Evolutionary conservation across 2,329 filamentous ascomycete genomes (phyloP).

Genomic region (Rugonectria rugulosa): DNA sequence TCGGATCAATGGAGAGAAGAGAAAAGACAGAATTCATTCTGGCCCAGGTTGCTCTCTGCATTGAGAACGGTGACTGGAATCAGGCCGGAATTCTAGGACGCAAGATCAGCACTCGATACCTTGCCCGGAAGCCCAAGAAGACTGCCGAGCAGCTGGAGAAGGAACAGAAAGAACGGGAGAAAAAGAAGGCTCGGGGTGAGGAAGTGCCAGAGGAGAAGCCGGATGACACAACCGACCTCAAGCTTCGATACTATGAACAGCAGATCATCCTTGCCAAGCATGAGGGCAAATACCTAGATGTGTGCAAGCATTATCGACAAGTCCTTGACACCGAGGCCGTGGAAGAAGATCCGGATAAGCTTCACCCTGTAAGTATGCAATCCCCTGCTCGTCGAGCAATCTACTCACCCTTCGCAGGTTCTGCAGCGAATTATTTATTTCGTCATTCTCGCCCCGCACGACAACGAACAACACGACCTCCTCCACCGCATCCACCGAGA

Average conservation of each 20-base stretch:
- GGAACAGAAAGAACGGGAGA: conserved; percentile 86
- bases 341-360: conserved; percentile 85
- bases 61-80: conserved; percentile 94
- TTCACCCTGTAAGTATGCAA: conserved; percentile 74
- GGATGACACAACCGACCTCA: conserved; percentile 95
- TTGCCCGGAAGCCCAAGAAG: conserved; percentile 90
- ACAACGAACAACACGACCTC: conserved; percentile 98
- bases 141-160: conserved; percentile 88
- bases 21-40: conserved; percentile 99
- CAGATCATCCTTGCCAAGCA: conserved; percentile 96
- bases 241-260: conserved; percentile 95
- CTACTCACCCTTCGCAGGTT: conserved; percentile 60
- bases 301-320: conserved; percentile 97
- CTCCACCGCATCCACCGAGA: conserved; percentile 92
- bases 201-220: conserved; percentile 80
- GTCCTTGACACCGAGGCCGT: conserved; percentile 96
- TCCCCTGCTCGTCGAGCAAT: background rate
- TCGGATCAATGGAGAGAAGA: conserved; percentile 94
- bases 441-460: conserved; percentile 92
- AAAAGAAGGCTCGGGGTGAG: conserved; percentile 80
- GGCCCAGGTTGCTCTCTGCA: conserved; percentile 92
- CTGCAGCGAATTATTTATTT: conserved; percentile 98
- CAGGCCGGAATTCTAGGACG: conserved; percentile 92
- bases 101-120: conserved; percentile 96
- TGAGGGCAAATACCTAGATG: conserved; percentile 95